Base-by-base conservation (phyloP, 495 filamentous ascomycete species). In the Penicillium robsamsonii region DNA sequence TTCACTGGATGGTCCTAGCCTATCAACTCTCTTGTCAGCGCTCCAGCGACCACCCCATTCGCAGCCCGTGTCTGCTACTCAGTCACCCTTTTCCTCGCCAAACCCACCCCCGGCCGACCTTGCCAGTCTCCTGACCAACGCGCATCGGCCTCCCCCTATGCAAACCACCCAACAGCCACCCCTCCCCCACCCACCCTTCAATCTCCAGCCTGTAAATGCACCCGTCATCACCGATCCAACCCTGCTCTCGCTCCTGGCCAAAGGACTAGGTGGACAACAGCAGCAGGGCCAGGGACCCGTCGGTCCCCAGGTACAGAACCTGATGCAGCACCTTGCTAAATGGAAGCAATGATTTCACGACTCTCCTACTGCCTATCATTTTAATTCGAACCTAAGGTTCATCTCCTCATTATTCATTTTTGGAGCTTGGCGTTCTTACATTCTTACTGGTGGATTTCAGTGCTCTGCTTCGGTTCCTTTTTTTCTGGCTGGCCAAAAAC, bases 11-110 rank as follows among this genome's bases (percentile, higher is more conserved):
- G 82, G 87, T 24, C 76, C 83, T 13, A 81, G 84, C 8, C 74
- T 96, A 3, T 87, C 91, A 62, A 85, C 84, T 29, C 81, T 96
- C 17, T 63, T 96, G 17, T 83, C 83, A 4, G 81, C 82, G 7
- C 66, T 78, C 30, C 76, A 77, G 58, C 74, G 76, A 27, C 69
- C 76, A n/a, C 79, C 75, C 46, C 76, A 70, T 46, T 72, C 67
- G 10, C 59, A 65, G 44, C 66, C 75, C 37, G 70, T 75, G n/a
- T 72, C 75, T 33, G 61, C 70, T 25, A 55, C 65, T n/a, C 78
- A 74, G 60, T 72, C 70, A 53, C 57, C 73, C 50, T 61, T 77
- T 46, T 38, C 69, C 12, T 58, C 70, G 2, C 66, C 73, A 53
- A 65, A 69, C 67, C 56, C 71, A 66, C 37, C 70, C 3, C 61